phyloP scores from a whole-genome alignment of 1,284 basidiomycete genomes.

The Trichosporon asahii region DNA sequence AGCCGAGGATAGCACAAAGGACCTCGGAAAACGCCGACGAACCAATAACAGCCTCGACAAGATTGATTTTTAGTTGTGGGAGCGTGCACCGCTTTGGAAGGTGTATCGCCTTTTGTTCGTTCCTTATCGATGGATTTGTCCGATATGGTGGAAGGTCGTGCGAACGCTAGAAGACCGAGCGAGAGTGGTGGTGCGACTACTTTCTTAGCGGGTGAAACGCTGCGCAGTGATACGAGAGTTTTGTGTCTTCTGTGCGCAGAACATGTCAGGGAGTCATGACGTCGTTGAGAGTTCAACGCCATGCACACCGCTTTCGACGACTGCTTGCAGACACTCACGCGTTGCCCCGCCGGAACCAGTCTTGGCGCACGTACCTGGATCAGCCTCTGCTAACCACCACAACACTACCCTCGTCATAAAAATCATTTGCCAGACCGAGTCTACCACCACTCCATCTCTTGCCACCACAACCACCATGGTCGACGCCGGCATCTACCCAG shows the following conservation, averaged over 20 bases:
- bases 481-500: constrained; percentile 7
- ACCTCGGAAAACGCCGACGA: background rate
- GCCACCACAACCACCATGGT: background rate
- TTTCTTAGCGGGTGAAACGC: background rate
- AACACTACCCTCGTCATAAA: background rate
- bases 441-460: background rate
- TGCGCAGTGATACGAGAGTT: background rate
- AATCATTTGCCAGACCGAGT: background rate
- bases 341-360: background rate
- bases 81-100: background rate
- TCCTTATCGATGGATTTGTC: background rate
- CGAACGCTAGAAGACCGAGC: background rate
- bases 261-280: background rate
- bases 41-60: background rate
- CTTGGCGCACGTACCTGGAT: background rate
- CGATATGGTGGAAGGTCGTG: background rate
- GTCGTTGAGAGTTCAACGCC: background rate
- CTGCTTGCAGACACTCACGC: background rate
- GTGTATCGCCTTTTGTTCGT: background rate
- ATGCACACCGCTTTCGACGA: background rate
- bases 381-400: background rate
- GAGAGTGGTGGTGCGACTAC: background rate
- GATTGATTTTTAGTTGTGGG: background rate
- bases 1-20: background rate
- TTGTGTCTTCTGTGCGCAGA: background rate